Base-by-base conservation (phyloP, 2,329 filamentous ascomycete species). In the Plenodomus lindquistii region DNA sequence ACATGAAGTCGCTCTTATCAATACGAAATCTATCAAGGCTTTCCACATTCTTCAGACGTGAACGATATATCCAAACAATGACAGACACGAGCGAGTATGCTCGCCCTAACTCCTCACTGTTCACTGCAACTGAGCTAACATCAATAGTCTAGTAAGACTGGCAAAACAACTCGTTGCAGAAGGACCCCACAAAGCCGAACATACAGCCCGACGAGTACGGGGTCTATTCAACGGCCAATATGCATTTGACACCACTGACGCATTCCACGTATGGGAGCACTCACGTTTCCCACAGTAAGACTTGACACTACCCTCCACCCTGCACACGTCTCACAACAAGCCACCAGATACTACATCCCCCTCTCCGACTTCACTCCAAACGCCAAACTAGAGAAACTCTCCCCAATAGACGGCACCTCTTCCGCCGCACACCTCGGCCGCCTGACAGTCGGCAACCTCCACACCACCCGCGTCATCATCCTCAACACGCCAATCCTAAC, bases 121-220 rank as follows among this genome's bases (percentile, higher is more conserved):
- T 7, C 5, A 36, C 6, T 8, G 18, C 20, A n/a, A n/a, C n/a
- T 20, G 3, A 27, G 43, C 38, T 48, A 8, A 54, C 36, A 39
- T n/a, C n/a, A 27, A 4, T 41, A 76, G 73, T 54, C 68, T 77
- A 18, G 58, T 60, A 10, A 65, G 70, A 17, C 67, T 78, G 18
- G 75, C 75, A 43, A 60, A 73, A 51, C 73, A 70, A 43, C 71
- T 78, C 22, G 67, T 63, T 15, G 62, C 65, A 3, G 55, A 75
- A 17, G 76, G 76, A 0, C 75, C 75, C 1, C 52, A 64, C 43
- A 69, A 58, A 29, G 45, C 52, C 6, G 54, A 68, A 31, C 40
- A 37, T 10, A 70, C 69, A 3, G 47, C 62, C 2, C 64, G 68
- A 11, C 67, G 69, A 15, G 60, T 73, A 7, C 62, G 70, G 37